phyloP scores from a whole-genome alignment of 2,329 filamentous ascomycete species.

The Diaporthe citriasiana region DNA sequence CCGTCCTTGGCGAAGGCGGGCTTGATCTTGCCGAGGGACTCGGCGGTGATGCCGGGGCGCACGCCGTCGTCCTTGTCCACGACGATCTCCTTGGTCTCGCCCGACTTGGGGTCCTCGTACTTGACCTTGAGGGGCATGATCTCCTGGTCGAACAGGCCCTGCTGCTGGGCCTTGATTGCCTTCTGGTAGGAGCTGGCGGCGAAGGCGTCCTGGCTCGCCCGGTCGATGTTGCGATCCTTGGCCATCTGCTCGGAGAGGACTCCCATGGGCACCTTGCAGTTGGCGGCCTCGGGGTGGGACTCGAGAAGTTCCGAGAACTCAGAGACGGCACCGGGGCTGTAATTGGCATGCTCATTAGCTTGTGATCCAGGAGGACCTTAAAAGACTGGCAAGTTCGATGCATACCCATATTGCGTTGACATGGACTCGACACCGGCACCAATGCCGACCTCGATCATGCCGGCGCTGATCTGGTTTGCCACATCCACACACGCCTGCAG shows the following conservation, averaged over 20 bases:
- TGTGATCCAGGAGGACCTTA: neutral
- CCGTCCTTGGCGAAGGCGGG: slow-evolving; percentile 93
- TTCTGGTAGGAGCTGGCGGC: slow-evolving; percentile 95
- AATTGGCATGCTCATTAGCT: neutral
- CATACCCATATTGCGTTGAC: slow-evolving; percentile 89
- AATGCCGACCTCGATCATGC: slow-evolving; percentile 96
- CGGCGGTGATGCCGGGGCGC: slow-evolving; percentile 85
- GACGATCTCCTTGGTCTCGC: slow-evolving; percentile 85
- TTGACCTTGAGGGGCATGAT: slow-evolving; percentile 89
- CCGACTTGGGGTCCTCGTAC: slow-evolving; percentile 91
- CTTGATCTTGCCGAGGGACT: slow-evolving; percentile 91
- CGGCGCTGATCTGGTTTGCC: slow-evolving; percentile 89
- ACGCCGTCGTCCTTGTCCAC: slow-evolving; percentile 91
- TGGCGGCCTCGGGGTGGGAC: slow-evolving; percentile 82
- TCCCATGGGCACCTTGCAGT: slow-evolving; percentile 99
- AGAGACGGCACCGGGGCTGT: slow-evolving; percentile 83
- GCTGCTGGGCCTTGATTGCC: slow-evolving; percentile 85
- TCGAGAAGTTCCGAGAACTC: slow-evolving; percentile 95
- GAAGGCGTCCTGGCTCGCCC: slow-evolving; percentile 88
- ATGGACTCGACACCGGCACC: slow-evolving; percentile 98
- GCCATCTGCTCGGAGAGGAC: slow-evolving; percentile 95
- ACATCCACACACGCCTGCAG: slow-evolving; percentile 94
- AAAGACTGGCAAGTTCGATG: slow-evolving; percentile 33
- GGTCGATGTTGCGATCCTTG: slow-evolving; percentile 80
- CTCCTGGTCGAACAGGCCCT: slow-evolving; percentile 93